Conservation (phyloP, 371 early-diverging fungal genomes). For the Syncephalastrum racemosum region DNA sequence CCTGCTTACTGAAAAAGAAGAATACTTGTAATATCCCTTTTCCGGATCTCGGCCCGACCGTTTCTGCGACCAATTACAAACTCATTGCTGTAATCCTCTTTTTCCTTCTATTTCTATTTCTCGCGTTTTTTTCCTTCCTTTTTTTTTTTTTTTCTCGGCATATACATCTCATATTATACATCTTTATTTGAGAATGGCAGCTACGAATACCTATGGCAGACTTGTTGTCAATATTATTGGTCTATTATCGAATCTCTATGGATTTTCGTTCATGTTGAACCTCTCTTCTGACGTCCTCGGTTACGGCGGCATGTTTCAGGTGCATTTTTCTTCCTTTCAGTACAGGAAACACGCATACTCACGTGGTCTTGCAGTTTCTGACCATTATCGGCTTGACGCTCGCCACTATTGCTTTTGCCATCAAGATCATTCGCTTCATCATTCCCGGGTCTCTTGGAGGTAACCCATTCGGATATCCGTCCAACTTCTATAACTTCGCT, state of each 20-base stretch:
- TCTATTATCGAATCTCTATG: conserved; percentile 12
- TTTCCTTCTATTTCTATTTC: not conserved
- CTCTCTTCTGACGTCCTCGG: conserved; percentile 3
- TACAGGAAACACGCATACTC: too few species aligned
- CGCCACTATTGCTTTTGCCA: conserved; percentile 18
- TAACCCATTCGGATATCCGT: conserved; percentile 1
- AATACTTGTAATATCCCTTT: not conserved
- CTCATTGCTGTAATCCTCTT: not conserved
- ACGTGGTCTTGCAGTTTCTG: conserved; percentile 11
- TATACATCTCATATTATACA: not conserved
- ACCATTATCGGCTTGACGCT: conserved; percentile 25
- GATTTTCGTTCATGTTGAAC: conserved; percentile 5
- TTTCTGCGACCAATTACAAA: not conserved
- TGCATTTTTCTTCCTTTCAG: not conserved
- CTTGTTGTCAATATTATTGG: conserved; percentile 10
- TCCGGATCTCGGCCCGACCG: not conserved
- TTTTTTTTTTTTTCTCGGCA: conserved; percentile 1
- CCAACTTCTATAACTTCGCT: too few species aligned
- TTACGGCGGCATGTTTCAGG: conserved; percentile 18
- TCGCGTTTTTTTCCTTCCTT: not conserved
- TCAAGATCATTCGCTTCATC: conserved; percentile 19
- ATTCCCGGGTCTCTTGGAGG: conserved; percentile 17
- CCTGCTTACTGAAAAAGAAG: not conserved
- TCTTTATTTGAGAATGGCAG: conserved; percentile 1
- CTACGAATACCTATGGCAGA: conserved; percentile 8